These are phyloP conservation scores for Leccinum rimulosum DNA, from an alignment of 768 basidiomycete genomes.

Conservation along the genomic window DNA sequence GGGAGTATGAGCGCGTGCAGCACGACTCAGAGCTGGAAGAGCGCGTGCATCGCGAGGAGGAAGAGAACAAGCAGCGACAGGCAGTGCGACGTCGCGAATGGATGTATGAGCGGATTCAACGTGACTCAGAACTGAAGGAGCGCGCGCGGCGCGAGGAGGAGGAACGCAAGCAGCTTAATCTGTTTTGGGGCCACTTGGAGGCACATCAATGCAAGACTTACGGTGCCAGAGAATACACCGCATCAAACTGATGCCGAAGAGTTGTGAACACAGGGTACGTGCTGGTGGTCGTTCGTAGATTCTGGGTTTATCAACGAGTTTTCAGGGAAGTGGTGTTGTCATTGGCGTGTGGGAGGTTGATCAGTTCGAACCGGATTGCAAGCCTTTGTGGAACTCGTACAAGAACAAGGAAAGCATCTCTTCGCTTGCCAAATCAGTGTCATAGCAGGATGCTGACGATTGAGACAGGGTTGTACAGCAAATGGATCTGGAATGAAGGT, in stretches of 20 bases:
- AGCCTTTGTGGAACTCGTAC: neutral
- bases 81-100: neutral
- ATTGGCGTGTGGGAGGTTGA: neutral
- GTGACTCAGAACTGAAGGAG: neutral
- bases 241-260: neutral
- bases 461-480: neutral
- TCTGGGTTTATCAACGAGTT: neutral
- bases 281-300: neutral
- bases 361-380: neutral
- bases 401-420: neutral
- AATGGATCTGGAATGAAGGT: neutral
- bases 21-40: slow-evolving; percentile 4
- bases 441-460: neutral
- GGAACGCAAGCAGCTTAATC: neutral
- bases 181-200: neutral
- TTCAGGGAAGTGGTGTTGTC: neutral
- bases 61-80: neutral
- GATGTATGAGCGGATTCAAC: neutral
- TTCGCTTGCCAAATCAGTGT: neutral
- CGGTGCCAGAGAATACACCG: neutral
- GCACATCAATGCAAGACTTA: neutral
- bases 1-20: slow-evolving; percentile 19
- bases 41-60: neutral
- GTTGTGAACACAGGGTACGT: neutral
- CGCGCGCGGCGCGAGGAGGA: neutral